A percentile compares a stretch with the other conserved stretches of the same genome.
These are phyloP conservation scores for Parietaria judaica DNA, from an alignment of 306 rosid species.

Conservation along the genomic window DNA sequence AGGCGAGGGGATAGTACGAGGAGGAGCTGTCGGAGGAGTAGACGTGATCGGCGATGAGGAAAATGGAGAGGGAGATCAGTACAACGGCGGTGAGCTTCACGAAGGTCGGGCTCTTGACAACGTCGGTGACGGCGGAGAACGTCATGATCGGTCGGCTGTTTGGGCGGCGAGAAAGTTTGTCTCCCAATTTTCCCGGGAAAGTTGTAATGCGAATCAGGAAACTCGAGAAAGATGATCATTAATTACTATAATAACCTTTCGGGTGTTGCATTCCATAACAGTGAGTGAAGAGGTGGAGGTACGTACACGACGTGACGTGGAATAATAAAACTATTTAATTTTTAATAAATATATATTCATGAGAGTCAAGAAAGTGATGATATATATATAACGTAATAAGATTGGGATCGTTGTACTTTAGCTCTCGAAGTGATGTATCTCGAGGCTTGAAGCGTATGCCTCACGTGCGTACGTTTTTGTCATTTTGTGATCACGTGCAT, in stretches of 20 bases:
- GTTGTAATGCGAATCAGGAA: not conserved
- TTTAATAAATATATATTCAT: not conserved
- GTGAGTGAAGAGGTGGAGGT: not conserved
- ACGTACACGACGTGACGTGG: not conserved
- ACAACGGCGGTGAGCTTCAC: constrained; percentile 40
- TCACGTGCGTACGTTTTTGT: too few relatives aligned
- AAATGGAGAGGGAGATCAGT: constrained; percentile 41
- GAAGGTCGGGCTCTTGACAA: constrained; percentile 35
- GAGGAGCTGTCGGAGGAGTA: constrained; percentile 24
- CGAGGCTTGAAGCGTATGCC: too few relatives aligned
- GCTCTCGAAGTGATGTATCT: not conserved
- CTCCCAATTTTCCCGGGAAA: constrained; percentile 4
- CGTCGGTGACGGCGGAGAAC: constrained; percentile 14
- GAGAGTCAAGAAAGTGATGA: not conserved
- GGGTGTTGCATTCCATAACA: not conserved
- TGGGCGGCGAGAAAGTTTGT: constrained; percentile 5
- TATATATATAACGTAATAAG: not conserved
- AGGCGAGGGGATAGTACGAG: constrained; percentile 26
- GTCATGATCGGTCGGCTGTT: constrained; percentile 23
- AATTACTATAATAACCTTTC: too few relatives aligned
- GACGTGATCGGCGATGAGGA: constrained; percentile 30
- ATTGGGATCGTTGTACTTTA: not conserved
- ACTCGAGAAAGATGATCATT: not conserved
- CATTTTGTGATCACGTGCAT: not conserved
- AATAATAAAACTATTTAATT: not conserved